Base-by-base conservation (phyloP, 805 yeast species). In the Citeromyces matritensis region DNA sequence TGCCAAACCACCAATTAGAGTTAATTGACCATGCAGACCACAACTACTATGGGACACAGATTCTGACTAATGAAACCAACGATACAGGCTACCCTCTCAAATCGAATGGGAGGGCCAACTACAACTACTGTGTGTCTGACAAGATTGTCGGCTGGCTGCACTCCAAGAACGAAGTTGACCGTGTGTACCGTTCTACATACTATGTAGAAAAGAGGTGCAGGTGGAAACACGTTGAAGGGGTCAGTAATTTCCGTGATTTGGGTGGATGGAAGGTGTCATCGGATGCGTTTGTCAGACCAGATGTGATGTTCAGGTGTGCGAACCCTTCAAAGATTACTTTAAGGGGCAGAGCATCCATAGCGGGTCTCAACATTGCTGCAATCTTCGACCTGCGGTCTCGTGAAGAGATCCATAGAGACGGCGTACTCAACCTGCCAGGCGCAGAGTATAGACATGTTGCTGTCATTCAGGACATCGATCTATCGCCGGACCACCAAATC, bases 11-110 rank as follows among this genome's bases (percentile, higher is more conserved):
- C 41, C 57, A 61, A 3, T 54, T 84, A 33, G 57, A 59, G 24
- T 48, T 82, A 6, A 55, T 86, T 8, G 67, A 69, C 1, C 60
- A 58, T 29, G 95, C 94, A 0, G 86, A 83, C 47, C 97, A 86
- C 51, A 82, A 80, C 43, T 85, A 65, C 45, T 79, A 65, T 45
- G 88, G 91, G 0, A 38, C 45, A 1, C 44, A 49, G 3, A 53
- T 42, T 7, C 57, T 65, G 29, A 42, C 51, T 11, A 55, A 52
- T 13, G 62, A 54, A 23, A 49, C 34, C 5, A 43, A 46, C 33
- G 27, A 57, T 41, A 35, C 30, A 3, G 24, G 27, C 3, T 37
- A 58, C 14, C 80, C 82, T 1, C 31, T 65, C 24, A 65, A 47
- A 31, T 48, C 55, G n/a, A 53, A 51, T 11, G 59, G 61, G 1